Conservation (phyloP, 768 basidiomycete species). For the Amanita rimosa region DNA sequence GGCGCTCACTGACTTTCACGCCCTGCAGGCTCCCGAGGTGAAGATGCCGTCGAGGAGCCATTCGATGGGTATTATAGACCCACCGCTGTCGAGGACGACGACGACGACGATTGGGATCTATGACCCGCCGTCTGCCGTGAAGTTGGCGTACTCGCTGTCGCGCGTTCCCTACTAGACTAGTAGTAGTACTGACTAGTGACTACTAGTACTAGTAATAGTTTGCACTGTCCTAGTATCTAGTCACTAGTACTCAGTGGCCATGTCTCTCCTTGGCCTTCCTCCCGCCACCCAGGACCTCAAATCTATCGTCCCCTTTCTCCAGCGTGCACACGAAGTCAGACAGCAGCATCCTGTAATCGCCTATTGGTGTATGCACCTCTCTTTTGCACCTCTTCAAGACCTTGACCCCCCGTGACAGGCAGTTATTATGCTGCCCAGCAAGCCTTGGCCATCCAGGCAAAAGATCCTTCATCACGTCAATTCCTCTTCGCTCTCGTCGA, state of each 20-base stretch:
- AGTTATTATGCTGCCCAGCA: constrained; percentile 88
- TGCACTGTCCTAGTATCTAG: too few relatives aligned
- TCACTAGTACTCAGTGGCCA: too few relatives aligned
- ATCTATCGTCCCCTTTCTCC: constrained; percentile 66
- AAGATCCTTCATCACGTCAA: constrained; percentile 49
- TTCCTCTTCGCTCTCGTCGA: constrained; percentile 69
- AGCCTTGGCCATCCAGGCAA: constrained; percentile 66
- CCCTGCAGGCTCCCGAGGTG: constrained; percentile 33
- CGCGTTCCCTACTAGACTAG: not conserved
- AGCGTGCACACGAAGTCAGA: constrained; percentile 82
- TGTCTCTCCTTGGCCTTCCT: constrained; percentile 45
- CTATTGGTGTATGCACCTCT: constrained; percentile 78
- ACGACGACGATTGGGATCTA: not conserved
- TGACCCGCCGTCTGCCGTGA: not conserved
- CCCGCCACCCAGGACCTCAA: constrained; percentile 51
- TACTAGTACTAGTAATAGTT: too few relatives aligned
- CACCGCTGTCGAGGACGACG: not conserved
- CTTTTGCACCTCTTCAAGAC: not conserved
- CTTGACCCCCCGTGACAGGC: constrained; percentile 32
- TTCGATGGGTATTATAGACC: not conserved
- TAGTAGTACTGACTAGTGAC: too few relatives aligned
- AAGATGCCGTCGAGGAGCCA: constrained; percentile 24
- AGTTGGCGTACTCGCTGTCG: not conserved
- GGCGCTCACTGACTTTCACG: constrained; percentile 38
- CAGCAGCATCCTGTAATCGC: constrained; percentile 77